Base-by-base conservation (phyloP, 2,329 filamentous ascomycete genomes). In the Trichoderma breve region DNA sequence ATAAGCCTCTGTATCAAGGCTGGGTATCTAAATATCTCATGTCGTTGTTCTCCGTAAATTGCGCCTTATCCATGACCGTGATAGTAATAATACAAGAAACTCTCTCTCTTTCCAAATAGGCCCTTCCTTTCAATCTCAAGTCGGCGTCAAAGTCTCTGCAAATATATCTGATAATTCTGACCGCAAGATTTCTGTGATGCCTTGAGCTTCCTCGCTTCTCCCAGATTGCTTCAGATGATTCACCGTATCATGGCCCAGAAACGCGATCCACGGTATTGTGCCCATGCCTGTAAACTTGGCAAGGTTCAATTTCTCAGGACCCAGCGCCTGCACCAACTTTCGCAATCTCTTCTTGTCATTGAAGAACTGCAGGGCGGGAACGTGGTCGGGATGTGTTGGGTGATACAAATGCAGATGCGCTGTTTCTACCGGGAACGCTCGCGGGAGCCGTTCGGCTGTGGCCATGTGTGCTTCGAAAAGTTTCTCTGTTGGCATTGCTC, bases 321-420 rank as follows among this genome's bases (percentile, higher is more conserved):
- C 71, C 15, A 77, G 68, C 8, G 72, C 72, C 34, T 76, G 74
- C 5, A 80, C 76, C 28, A 81, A 43, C 21, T 73, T 75, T 64
- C 78, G 76, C 36, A 83, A 70, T 34, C 74, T 77, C 36, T 79
- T 71, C 71, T 76, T 79, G 64, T 82, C 76, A 58, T 76, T 74
- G 72, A 89, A 83, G 68, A 86, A 84, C 2, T 81, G 76, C 12
- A 89, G 75, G 0, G 88, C 88, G 1, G 82, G 81, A 2, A 80
- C 77, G 26, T 85, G 82, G 30, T 83, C 82, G 0, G 88, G 88
- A 3, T 81, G 80, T 0, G 84, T 84, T 0, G 88, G 88, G 75
- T 90, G 88, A 71, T 87, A 82, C 2, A 90, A 81, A 32, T 85
- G 82, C 4, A 90, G 80, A 74, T 90, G 88, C 0, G 88, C 87